Evolutionary conservation across 2,329 filamentous ascomycete species (phyloP), one percentile per base, ranked within the genome.

Genomic region (Aspergillus tubingensis): DNA sequence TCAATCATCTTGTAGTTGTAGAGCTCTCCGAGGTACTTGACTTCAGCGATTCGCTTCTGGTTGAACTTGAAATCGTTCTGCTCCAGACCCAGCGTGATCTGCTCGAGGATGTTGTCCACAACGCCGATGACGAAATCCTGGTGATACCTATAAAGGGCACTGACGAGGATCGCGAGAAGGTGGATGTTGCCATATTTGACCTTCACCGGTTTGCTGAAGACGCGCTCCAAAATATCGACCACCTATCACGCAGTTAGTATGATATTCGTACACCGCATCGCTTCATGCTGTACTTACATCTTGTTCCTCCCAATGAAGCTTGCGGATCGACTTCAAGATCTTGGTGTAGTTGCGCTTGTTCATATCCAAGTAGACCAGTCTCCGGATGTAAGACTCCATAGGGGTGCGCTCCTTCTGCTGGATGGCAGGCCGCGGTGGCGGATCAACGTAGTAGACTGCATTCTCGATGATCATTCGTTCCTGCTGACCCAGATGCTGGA

Each of bases 391-490:
- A 25, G 96, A 83, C 67, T 99, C 94, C 73, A 95, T 90, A 0
- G 95, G 93, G 0, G 92, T 96, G 50, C 95, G 86, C 76, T 99
- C 95, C 76, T 98, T 99, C 73, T 98, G 94, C 76, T 96, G 90
- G 57, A 99, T 97, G 0, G 95, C 93, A 32, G 93, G 91, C 62
- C 95, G 87, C 73, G 96, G 90, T 0, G 95, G 96, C 13, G 95
- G 95, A 70, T 98, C 95, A 59, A 99, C 95, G 68, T 97, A 98
- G 77, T 99, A 99, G 60, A 97, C 87, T 3, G 95, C 95, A 73
- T 99, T 99, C 75, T 99, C 95, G 60, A 99, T 95, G 30, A 98
- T 86, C 93, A 99, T 98, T 41, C 93, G 90, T 77, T 99, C 95
- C 68, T 96, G 92, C 70, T 96, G 92, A 13, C 93, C 94, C 60